A percentile compares a stretch with the other conserved stretches of the same genome.
phyloP scores from a whole-genome alignment of 1,284 basidiomycete genomes.

The Apiotrichum veenhuisii region DNA sequence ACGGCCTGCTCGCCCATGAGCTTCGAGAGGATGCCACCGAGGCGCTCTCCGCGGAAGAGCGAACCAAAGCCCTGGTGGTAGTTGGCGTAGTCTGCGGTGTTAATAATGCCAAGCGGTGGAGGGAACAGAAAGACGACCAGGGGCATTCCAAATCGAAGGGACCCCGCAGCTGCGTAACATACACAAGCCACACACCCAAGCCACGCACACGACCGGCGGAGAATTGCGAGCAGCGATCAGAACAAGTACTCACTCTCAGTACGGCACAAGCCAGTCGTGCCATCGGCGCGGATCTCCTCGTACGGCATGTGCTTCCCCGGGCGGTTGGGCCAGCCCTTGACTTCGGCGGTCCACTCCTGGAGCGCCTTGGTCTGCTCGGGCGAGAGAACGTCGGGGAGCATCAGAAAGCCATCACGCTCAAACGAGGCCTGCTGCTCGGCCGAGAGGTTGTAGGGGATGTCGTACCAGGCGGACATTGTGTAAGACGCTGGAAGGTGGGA shows the following conservation, averaged over 20 bases:
- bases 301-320: conserved; percentile 39
- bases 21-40: conserved; percentile 25
- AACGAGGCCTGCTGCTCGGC: conserved; percentile 21
- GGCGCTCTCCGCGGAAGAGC: conserved; percentile 29
- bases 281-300: conserved; percentile 31
- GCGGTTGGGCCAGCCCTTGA: conserved; percentile 35
- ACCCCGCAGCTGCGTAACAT: too few relatives aligned
- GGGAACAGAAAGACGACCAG: too few relatives aligned
- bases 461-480: conserved; percentile 7
- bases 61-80: conserved; percentile 32
- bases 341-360: conserved; percentile 32
- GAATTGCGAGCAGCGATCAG: not conserved
- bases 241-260: conserved; percentile 32
- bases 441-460: conserved; percentile 20
- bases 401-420: conserved; percentile 28
- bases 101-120: too few relatives aligned
- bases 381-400: conserved; percentile 25
- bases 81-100: conserved; percentile 28
- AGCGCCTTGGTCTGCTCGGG: conserved; percentile 22
- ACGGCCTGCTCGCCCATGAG: conserved; percentile 34
- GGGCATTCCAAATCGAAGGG: too few relatives aligned
- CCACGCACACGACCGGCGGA: too few relatives aligned
- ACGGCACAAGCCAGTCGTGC: conserved; percentile 31
- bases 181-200: too few relatives aligned
- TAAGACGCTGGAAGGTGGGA: too few relatives aligned